Evolutionary conservation across 2,329 filamentous ascomycete species (phyloP).

Genomic region (Zasmidium angulare): DNA sequence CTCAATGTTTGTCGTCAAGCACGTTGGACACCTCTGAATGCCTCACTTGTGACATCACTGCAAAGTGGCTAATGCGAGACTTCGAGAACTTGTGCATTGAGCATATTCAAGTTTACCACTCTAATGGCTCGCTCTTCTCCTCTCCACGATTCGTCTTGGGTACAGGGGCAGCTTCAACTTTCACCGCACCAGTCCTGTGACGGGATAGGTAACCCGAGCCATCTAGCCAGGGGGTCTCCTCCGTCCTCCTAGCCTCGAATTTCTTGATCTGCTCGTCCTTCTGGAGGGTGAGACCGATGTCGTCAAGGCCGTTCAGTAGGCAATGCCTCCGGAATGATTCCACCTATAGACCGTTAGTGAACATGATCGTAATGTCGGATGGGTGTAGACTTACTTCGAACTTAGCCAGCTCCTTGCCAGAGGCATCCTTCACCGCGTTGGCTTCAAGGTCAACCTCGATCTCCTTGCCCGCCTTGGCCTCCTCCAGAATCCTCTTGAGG

Average conservation of each 20-base stretch:
- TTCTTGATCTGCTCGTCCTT: constrained; percentile 82
- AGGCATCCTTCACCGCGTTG: constrained; percentile 75
- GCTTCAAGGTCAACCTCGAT: constrained; percentile 86
- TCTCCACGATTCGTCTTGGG: constrained; percentile 88
- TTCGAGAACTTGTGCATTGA: not conserved
- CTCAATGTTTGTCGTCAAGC: not conserved
- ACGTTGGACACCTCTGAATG: too few species aligned
- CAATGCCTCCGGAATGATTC: constrained; percentile 95
- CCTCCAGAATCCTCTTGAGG: constrained; percentile 69
- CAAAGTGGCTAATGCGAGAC: too few species aligned
- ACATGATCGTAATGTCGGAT: not conserved
- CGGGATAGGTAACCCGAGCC: constrained; percentile 75
- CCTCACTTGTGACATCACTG: too few species aligned
- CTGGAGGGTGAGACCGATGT: constrained; percentile 93
- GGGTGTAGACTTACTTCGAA: constrained; percentile 58
- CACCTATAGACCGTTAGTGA: constrained; percentile 45
- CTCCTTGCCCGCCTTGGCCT: constrained; percentile 77
- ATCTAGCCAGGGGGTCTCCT: constrained; percentile 86
- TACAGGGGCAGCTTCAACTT: constrained; percentile 66
- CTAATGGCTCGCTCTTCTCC: constrained; percentile 78
- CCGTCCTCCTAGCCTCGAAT: constrained; percentile 76
- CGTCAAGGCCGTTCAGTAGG: constrained; percentile 87
- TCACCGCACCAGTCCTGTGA: constrained; percentile 57
- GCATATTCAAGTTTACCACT: constrained; percentile 63
- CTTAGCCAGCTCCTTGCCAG: constrained; percentile 69